These are phyloP conservation scores for Tricholoma hemisulphureum DNA, from an alignment of 768 basidiomycete genomes.

Conservation along the genomic window DNA sequence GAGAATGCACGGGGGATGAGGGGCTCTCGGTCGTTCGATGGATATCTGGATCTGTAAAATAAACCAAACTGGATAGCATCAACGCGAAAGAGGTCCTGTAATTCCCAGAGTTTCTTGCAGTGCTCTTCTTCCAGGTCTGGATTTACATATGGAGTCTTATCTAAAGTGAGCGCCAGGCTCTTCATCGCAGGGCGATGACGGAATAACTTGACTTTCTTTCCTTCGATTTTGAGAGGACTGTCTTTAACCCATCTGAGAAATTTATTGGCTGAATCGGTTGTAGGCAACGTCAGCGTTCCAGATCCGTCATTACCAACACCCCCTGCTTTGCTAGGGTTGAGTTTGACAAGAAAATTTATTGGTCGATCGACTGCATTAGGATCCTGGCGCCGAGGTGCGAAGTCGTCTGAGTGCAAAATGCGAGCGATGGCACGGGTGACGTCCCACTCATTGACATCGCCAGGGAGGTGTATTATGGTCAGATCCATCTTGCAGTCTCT, in stretches of 20 bases:
- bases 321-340: constrained; percentile 47
- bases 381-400: constrained; percentile 36
- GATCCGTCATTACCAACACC: constrained; percentile 59
- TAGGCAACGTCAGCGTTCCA: constrained; percentile 42
- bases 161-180: constrained; percentile 34
- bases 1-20: constrained; percentile 56
- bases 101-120: constrained; percentile 38
- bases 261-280: constrained; percentile 35
- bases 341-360: constrained; percentile 60
- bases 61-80: constrained; percentile 67
- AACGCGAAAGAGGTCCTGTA: constrained; percentile 53
- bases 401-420: constrained; percentile 57
- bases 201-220: constrained; percentile 41
- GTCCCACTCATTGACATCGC: constrained; percentile 49
- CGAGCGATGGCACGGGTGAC: constrained; percentile 54
- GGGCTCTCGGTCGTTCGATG: constrained; percentile 24
- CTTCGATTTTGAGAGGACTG: constrained; percentile 41
- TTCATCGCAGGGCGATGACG: constrained; percentile 9
- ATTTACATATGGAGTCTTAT: constrained; percentile 55
- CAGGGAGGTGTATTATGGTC: constrained; percentile 34
- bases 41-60: constrained; percentile 43
- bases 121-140: constrained; percentile 55
- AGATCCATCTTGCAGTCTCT: constrained; percentile 34
- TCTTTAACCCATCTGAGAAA: constrained; percentile 46
- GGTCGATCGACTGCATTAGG: constrained; percentile 26